These are phyloP conservation scores for Canna indica DNA, from an alignment of 176 grass and related monocot species.

Conservation along the genomic window DNA sequence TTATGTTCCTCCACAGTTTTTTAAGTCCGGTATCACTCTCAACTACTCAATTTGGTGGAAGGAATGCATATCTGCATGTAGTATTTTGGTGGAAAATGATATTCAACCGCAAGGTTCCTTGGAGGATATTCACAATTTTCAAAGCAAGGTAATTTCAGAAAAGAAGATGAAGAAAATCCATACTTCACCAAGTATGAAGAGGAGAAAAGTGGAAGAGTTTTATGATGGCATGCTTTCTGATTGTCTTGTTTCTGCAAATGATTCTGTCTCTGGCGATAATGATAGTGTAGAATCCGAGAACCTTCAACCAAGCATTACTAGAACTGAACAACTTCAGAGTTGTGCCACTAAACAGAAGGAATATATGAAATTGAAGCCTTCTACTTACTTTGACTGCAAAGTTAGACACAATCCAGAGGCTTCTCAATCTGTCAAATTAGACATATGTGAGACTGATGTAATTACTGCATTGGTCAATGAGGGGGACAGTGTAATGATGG, in stretches of 20 bases:
- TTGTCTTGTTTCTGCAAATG: constrained; percentile 22
- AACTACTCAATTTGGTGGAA: constrained; percentile 63
- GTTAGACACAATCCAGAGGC: neutral
- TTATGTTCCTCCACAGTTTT: constrained; percentile 44
- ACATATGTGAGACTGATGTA: neutral
- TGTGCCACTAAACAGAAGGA: neutral
- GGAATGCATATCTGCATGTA: constrained; percentile 32
- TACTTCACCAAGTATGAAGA: constrained; percentile 43
- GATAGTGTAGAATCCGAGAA: neutral
- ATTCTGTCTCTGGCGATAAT: constrained; percentile 5
- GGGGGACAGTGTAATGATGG: constrained; percentile 2
- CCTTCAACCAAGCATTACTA: neutral
- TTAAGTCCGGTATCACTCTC: constrained; percentile 43
- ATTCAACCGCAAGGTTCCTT: constrained; percentile 7
- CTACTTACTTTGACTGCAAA: neutral
- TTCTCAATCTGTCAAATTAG: constrained; percentile 8
- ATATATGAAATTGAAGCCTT: neutral
- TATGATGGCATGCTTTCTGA: constrained; percentile 57
- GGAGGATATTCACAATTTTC: constrained; percentile 28
- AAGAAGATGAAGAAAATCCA: constrained; percentile 47
- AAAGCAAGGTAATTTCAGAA: constrained; percentile 40
- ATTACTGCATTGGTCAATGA: neutral
- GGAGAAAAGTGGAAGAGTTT: constrained; percentile 66
- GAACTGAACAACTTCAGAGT: neutral
- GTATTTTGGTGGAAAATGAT: constrained; percentile 13